Base-by-base conservation (phyloP, 225 moss, liverwort and hornwort genomes). In the Marchantia paleacea region DNA sequence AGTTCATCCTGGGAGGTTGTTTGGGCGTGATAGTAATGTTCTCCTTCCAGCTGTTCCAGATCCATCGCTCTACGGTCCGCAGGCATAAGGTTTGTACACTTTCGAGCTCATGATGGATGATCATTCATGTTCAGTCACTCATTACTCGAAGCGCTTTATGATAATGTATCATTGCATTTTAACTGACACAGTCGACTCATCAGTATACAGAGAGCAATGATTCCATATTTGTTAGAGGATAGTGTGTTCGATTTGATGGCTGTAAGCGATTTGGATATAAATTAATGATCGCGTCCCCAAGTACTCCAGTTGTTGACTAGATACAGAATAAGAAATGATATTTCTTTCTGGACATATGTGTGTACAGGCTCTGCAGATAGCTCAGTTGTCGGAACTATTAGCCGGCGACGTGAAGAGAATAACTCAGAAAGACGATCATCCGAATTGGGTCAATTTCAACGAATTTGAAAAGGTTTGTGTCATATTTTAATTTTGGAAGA, bases 1-100 rank as follows among this genome's bases (percentile, higher is more conserved):
- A 96, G 86, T 78, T 91, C 72, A 0, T 88, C 7, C 78, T 96
- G 31, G 96, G 96, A 76, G 47, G 57, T 53, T 2, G 79, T 7
- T 72, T 90, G 47, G 96, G 96, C 16, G 26, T 96, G 50, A 31
- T 79, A 30, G 79, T 79, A 7, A 83, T 88, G 75, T 89, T 91
- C 39, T 84, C 88, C 22, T 94, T 88, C 76, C 81, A 89, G 39
- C 72, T 96, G 48, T 90, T 85, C 58, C 39, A 78, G 53, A 69
- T 89, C 72, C 92, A 96, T 75, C 89, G 96, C 62, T 90, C 81
- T 11, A 69, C 90, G 18, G 86, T 80, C 47, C 96, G 96, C 78
- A 94, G 91, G 76, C 71, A 64, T 39, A 85, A 84, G 92, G 96
- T 95, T 62, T 25, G 73, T 10, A 22, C 7, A 69, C 26, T 70